Evolutionary conservation across 371 early-diverging fungal species (phyloP), one percentile per base, ranked within the genome.

Genomic region (Fennellomyces sp.): DNA sequence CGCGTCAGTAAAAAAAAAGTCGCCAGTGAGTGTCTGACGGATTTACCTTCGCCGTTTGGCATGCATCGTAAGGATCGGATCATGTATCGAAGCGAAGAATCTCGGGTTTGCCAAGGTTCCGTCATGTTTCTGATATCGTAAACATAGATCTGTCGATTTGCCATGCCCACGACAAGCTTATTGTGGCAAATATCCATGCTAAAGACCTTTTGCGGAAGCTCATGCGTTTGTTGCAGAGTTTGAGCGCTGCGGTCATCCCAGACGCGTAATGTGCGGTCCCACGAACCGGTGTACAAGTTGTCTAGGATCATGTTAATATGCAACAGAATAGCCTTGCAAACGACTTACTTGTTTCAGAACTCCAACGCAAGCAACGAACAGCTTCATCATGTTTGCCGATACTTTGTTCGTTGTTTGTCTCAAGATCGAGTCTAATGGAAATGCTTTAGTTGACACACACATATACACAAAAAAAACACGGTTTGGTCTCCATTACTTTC

Each of bases 91-190:
- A 96, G 71, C 0, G 92, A 78, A 39, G 87, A 86, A 50, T 95
- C 94, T 33, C 94, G 72, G n/a, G 66, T 62, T 61, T 94, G 90
- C 51, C 91, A 60, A 2, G 95, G 81, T 27, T 81, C 72, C n/a
- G 76, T 74, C 82, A 95, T 85, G 54, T 92, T 89, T 42, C 92
- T 77, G 47, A 91, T 72, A 65, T 97, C 97, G 65, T 92, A 98
- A 25, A 97, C 80, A 54, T 81, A 72, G 21, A 95, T 83, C 15
- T 78, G 80, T 23, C 96, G 80, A 5, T 85, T 88, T 2, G 94
- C 92, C 71, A 91, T 85, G 2, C 93, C 97, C 0, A 95, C 88
- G 0, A 92, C 96, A 6, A 97, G 72, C 48, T 83, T 85, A 58
- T 90, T 68, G 19, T 87, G 75, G 31, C 71, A 67, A 8, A 85